Base-by-base conservation (phyloP, 495 filamentous ascomycete genomes). In the Annulohypoxylon moriforme region DNA sequence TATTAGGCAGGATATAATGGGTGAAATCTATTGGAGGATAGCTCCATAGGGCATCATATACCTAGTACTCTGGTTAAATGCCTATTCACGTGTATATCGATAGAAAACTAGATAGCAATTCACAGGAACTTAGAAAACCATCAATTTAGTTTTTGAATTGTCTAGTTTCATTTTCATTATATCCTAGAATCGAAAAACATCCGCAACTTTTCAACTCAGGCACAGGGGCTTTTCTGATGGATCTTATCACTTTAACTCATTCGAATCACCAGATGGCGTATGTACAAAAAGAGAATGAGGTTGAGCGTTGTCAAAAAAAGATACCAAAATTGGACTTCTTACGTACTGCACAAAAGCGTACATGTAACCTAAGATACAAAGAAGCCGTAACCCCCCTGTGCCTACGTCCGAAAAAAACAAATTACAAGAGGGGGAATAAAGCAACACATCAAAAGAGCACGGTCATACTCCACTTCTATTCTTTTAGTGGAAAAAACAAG, bases 371-470 rank as follows among this genome's bases (percentile, higher is more conserved):
- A 73, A 73, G 57, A 73, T 73, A 73, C 71, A 73, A 61, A 57
- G 60, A 66, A 73, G 60, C 60, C 70, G 56, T 34, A 55, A 16
- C n/a, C 16, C 44, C 40, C 64, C 44, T 13, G n/a, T 66, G 57
- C 52, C 61, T 33, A 27, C 14, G n/a, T 56, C 58, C 71, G 33
- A 57, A 64, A 73, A 68, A 69, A 55, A n/a, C n/a, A n/a, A 64
- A 73, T 64, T 72, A 64, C 69, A 64, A 72, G 36, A 49, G 65
- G 66, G 71, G 71, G 71, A 73, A 73, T 73, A 58, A 69, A 69
- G 50, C 70, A 46, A 25, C 47, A 56, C 47, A 56, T 56, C 34
- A 64, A 69, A 73, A 65, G 49, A 38, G 59, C 60, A 65, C 57
- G 22, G 33, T 63, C 64, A 60, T 68, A 40, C 52, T 33, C 64